Percentiles rank a stretch among this genome's conserved stretches.
Evolutionary conservation across 2,329 filamentous ascomycete species (phyloP).

Genomic region (Alternaria consortialis): DNA sequence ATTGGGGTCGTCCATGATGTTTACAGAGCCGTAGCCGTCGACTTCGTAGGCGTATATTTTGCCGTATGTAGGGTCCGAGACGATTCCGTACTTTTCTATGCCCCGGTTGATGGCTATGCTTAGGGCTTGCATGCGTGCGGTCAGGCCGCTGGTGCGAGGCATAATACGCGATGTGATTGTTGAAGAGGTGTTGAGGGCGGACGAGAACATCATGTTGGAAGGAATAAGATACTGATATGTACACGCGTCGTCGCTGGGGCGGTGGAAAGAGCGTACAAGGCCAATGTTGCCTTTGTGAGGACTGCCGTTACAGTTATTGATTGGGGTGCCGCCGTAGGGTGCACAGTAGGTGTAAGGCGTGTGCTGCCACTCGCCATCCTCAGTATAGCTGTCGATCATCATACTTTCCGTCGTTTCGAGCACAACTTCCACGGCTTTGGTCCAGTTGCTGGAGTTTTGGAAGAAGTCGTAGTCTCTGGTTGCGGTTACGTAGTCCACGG

Average conservation of each 20-base stretch:
- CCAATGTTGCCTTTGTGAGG: slow-evolving; percentile 59
- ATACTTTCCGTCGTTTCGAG: slow-evolving; percentile 56
- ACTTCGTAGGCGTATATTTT: slow-evolving; percentile 59
- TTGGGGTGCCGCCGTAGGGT: slow-evolving; percentile 55
- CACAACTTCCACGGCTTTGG: slow-evolving; percentile 54
- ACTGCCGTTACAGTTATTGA: slow-evolving; percentile 63
- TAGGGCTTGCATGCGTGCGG: slow-evolving; percentile 65
- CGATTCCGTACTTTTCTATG: slow-evolving; percentile 56
- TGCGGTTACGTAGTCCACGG: slow-evolving; percentile 56
- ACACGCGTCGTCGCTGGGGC: slow-evolving; percentile 60
- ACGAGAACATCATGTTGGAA: slow-evolving; percentile 75
- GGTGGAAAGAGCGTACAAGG: slow-evolving; percentile 59
- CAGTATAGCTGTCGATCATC: slow-evolving; percentile 58
- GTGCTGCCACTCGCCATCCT: slow-evolving; percentile 54
- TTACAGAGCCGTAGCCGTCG: slow-evolving; percentile 58
- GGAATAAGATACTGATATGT: slow-evolving; percentile 62
- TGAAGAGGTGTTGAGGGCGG: slow-evolving; percentile 65
- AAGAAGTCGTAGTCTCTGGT: slow-evolving; percentile 60
- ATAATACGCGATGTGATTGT: slow-evolving; percentile 61
- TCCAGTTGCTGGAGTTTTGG: slow-evolving; percentile 55
- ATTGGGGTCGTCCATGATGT: slow-evolving; percentile 77
- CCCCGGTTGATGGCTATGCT: slow-evolving; percentile 55
- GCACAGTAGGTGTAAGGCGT: slow-evolving; percentile 59
- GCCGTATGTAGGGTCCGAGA: slow-evolving; percentile 46
- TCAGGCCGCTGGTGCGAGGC: slow-evolving; percentile 56